Conservation (phyloP, 129 eudicot species). For the Oenanthe sinensis region DNA sequence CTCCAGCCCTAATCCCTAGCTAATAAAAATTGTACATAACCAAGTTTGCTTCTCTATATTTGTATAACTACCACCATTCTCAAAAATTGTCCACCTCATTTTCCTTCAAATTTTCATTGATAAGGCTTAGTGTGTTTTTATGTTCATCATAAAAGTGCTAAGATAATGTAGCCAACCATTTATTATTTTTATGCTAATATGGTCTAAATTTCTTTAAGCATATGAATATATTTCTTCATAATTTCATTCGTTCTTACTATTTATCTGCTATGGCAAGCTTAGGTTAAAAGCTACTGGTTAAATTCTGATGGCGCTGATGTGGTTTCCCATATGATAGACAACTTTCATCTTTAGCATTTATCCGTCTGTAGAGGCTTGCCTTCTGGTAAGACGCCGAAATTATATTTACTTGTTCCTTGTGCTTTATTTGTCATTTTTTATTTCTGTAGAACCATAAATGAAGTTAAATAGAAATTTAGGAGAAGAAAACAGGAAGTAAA, state of each 20-base stretch:
- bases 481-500: neutral
- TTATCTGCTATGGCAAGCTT: constrained; percentile 7
- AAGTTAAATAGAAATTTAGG: neutral
- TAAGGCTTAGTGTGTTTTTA: too few relatives aligned
- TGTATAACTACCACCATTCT: too few relatives aligned
- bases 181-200: neutral
- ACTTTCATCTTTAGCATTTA: constrained; percentile 44
- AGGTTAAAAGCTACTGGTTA: constrained; percentile 88
- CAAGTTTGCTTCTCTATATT: too few relatives aligned
- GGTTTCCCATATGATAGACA: constrained; percentile 81
- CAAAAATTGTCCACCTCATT: too few relatives aligned
- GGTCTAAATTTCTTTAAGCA: neutral
- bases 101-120: too few relatives aligned
- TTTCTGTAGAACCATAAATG: neutral
- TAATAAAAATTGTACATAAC: too few relatives aligned
- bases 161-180: too few relatives aligned
- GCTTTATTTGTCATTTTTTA: neutral
- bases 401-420: neutral
- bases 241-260: neutral
- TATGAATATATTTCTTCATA: neutral
- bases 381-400: neutral
- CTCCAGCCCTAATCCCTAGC: too few relatives aligned
- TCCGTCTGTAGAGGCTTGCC: neutral
- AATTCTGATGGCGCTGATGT: constrained; percentile 91
- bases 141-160: too few relatives aligned